Base-by-base conservation (phyloP, 2,329 filamentous ascomycete species). In the Capronia epimyces region DNA sequence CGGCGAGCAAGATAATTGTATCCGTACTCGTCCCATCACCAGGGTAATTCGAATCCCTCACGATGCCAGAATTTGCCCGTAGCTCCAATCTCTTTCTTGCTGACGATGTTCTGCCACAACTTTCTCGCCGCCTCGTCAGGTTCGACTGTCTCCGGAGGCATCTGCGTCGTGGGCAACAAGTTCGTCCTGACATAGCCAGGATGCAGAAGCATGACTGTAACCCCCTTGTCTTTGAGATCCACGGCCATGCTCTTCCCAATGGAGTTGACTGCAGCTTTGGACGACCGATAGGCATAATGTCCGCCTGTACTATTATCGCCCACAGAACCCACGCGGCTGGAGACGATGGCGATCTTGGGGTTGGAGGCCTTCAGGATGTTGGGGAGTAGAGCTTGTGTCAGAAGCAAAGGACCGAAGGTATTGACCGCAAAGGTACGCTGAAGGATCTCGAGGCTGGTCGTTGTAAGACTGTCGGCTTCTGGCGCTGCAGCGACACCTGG, bases 51-150 rank as follows among this genome's bases (percentile, higher is more conserved):
- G 36, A 65, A 63, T 1, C 71, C 71, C 51, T 69, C 72, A 3
- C 71, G 54, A 63, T 74, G 71, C 64, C 67, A 74, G 55, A 72
- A 75, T 52, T 55, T 72, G 27, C 71, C 72, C 10, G 66, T 70
- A 25, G 69, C 67, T 43, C 69, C 66, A 16, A 72, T 56, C 1
- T 60, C 63, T 57, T 74, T 72, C n/a, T 55, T 52, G 52, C 62
- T 64, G 43, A 73, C 54, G 5, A 74, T 66, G 22, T 61, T 61
- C 34, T 57, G 57, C 70, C 68, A 75, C 49, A 74, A 53, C 62
- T 75, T 73, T 31, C 47, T 60, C 25, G 70, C 73, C 40, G 72
- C 73, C 59, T 73, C 69, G 4, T 71, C 70, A 4, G 71, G 69
- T 58, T 70, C 64, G 15, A 75, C 70, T n/a, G 67, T 67, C 15